Evolutionary conservation across 192 early-diverging fungal species (phyloP), one percentile per base, ranked within the genome.

Genomic region (Coemansia erecta): DNA sequence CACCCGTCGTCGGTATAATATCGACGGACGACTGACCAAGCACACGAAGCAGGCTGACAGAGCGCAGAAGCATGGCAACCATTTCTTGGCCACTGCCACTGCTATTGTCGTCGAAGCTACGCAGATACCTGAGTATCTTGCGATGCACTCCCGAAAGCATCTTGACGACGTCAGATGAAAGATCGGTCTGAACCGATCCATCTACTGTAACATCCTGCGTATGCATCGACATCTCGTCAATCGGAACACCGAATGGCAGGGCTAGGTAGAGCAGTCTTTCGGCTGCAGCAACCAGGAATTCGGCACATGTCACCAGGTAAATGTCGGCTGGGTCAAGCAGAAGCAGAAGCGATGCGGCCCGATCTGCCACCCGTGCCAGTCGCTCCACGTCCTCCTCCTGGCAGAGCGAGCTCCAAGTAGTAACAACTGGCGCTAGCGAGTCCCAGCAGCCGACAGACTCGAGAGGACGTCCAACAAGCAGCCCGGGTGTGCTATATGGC

Each of bases 241-340:
- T 48, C 18, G 21, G 26, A 9, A 56, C 37, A 28, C 53, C 43
- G n/a, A 63, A 40, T 5, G 63, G 63, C 31, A 75, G 35, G 0
- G 75, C 70, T 11, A 78, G 57, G 4, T 69, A 58, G 7, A 78
- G 35, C 4, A 72, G 47, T 1, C 66, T 65, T 53, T 78, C 75
- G 11, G 58, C 40, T 9, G 66, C 60, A 4, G 51, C 63, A 12
- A 68, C 64, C 22, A 72, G 12, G 22, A 78, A 53, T 45, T 72
- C 75, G 8, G 70, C 66, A 17, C 63, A 69, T 2, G 62, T 43
- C 21, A 19, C 31, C 23, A 56, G 21, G 28, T 67, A 63, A 9
- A 17, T 23, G 3, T 23, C 46, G 13, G 18, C 39, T 3, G 37
- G 4, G 17, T 56, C 54, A 11, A 44, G 11, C 1, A 10, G 4